These are phyloP conservation scores for Aureobasidium sp. DNA, from an alignment of 2,329 filamentous ascomycete species.

Conservation along the genomic window DNA sequence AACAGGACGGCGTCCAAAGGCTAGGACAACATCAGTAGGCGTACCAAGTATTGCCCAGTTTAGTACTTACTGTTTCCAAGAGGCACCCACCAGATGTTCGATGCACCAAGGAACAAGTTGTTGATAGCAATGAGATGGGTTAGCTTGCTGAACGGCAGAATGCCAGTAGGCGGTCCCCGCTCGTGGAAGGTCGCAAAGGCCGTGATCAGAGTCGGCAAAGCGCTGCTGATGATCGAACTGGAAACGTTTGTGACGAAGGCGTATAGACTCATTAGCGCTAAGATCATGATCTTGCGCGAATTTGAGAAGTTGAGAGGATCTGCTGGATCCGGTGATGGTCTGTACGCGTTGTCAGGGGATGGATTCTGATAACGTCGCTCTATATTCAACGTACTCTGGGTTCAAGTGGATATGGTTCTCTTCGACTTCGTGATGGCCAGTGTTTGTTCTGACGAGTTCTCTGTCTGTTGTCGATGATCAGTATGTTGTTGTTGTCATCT, in stretches of 20 bases:
- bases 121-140: constrained; percentile 34
- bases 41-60: too few relatives aligned
- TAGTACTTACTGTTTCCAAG: constrained; percentile 28
- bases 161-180: constrained; percentile 16
- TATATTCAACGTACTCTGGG: constrained; percentile 20
- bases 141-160: constrained; percentile 26
- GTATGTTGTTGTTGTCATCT: neutral
- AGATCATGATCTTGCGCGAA: constrained; percentile 31
- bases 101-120: constrained; percentile 32
- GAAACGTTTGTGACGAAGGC: constrained; percentile 34
- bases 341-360: constrained; percentile 9
- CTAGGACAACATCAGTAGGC: neutral
- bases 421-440: constrained; percentile 26
- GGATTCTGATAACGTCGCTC: too few relatives aligned
- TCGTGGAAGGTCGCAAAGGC: constrained; percentile 22
- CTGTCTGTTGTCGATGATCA: constrained; percentile 21
- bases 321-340: constrained; percentile 33
- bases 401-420: constrained; percentile 33
- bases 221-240: constrained; percentile 30
- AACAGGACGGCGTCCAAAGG: constrained; percentile 34
- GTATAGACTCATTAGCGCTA: constrained; percentile 33
- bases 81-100: constrained; percentile 38
- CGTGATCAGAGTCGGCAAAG: constrained; percentile 30
- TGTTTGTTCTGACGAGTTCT: constrained; percentile 20
- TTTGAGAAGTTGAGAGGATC: constrained; percentile 36